A percentile compares a stretch with the other conserved stretches of the same genome.
Evolutionary conservation across 2,329 filamentous ascomycete genomes (phyloP).

Genomic region (Aspergillus persii): DNA sequence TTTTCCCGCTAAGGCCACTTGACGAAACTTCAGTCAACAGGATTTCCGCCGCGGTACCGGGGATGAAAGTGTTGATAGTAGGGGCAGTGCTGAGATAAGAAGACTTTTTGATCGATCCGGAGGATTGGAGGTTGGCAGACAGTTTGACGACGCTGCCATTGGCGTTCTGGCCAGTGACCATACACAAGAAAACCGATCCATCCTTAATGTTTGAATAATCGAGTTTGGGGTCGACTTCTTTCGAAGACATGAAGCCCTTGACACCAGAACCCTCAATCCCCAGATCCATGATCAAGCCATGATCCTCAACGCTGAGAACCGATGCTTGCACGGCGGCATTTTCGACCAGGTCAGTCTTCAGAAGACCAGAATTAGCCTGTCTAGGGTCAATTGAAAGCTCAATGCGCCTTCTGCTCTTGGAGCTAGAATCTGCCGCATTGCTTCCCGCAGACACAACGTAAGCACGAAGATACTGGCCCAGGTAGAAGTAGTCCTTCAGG

Average conservation of each 20-base stretch:
- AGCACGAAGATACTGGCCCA: conserved; percentile 86
- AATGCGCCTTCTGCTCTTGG: conserved; percentile 74
- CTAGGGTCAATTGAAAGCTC: conserved; percentile 81
- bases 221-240: conserved; percentile 69
- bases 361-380: conserved; percentile 73
- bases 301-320: conserved; percentile 89
- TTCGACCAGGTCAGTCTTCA: conserved; percentile 68
- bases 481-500: conserved; percentile 69
- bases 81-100: conserved; percentile 72
- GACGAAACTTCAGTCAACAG: conserved; percentile 72
- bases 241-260: conserved; percentile 80
- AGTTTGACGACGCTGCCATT: conserved; percentile 85
- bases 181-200: conserved; percentile 80
- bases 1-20: conserved; percentile 79
- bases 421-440: conserved; percentile 44
- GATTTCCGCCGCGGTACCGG: conserved; percentile 85
- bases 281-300: conserved; percentile 90
- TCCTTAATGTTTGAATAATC: conserved; percentile 70
- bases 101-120: conserved; percentile 65
- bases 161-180: conserved; percentile 70
- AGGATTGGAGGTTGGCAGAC: conserved; percentile 68
- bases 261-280: conserved; percentile 67
- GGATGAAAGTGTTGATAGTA: conserved; percentile 84
- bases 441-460: conserved; percentile 77
- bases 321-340: conserved; percentile 83